Base-by-base conservation (phyloP, 495 filamentous ascomycete genomes). In the Xylaria grammica region DNA sequence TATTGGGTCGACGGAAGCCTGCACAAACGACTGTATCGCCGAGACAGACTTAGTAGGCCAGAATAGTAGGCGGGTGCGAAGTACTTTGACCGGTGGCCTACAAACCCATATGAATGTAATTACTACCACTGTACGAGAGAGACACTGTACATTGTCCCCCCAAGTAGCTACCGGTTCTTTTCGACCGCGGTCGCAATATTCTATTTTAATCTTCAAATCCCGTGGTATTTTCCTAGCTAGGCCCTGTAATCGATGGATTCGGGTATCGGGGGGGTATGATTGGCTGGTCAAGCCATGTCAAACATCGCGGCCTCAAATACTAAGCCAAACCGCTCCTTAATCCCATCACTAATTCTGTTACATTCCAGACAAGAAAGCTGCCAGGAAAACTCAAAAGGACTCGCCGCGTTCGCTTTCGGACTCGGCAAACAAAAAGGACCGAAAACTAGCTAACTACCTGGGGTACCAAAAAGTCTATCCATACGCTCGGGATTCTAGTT, bases 1-100 rank as follows among this genome's bases (percentile, higher is more conserved):
- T 52, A 57, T 74, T 60, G 63, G 67, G 67, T 61, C 50, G 22
- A 60, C 65, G 69, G 67, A 63, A 64, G 60, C 62, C 49, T 52
- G 66, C 69, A 66, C 63, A 63, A 60, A 66, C 65, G 44, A 57
- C 64, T 66, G 56, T 58, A 50, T 58, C 44, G 53, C 52, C 51
- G 62, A 58, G 53, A 56, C 53, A 64, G 32, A 51, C 30, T n/a
- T n/a, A n/a, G n/a, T n/a, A n/a, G n/a, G n/a, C n/a, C n/a, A n/a
- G n/a, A n/a, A n/a, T 46, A 55, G 50, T 11, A 55, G 50, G 15
- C 29, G 34, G 34, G 20, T 44, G 50, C 50, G 24, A 38, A 55
- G 11, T 58, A 20, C 63, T 48, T 65, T 42, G 62, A 36, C 40
- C 22, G 38, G 48, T 57, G 59, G 30, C 27, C 48, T 62, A 46